phyloP scores from a whole-genome alignment of 176 grass and related monocot species.

The Musa beccarii region DNA sequence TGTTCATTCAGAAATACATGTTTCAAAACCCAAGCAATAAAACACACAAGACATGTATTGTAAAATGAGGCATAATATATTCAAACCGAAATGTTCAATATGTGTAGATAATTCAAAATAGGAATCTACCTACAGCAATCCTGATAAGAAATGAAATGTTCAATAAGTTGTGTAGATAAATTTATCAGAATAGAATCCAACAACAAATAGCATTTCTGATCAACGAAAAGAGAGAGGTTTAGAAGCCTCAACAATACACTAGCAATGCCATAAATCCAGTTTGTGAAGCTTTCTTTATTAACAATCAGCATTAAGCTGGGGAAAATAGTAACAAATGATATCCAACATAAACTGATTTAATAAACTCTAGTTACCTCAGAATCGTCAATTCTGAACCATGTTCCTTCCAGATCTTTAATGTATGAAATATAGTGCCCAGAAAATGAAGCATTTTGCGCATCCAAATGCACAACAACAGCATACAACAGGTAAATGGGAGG shows the following conservation, averaged over 20 bases:
- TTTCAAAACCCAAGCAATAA: no score
- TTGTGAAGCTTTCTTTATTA: not conserved
- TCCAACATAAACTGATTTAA: not conserved
- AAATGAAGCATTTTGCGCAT: constrained; percentile 88
- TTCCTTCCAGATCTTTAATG: constrained; percentile 92
- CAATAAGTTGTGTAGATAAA: not conserved
- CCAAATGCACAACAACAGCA: constrained; percentile 87
- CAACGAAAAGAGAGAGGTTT: no score
- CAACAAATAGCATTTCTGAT: no score
- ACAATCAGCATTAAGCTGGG: not conserved
- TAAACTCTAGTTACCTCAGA: constrained; percentile 52
- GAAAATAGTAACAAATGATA: not conserved
- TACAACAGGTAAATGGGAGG: constrained; percentile 92
- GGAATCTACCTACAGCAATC: no score
- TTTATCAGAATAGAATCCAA: not conserved
- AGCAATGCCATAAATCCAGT: no score
- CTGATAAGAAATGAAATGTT: not conserved
- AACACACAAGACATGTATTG: no score
- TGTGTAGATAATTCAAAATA: no score
- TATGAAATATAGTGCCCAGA: constrained; percentile 94
- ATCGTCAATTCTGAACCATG: constrained; percentile 92
- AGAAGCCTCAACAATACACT: no score
- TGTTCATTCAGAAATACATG: no score
- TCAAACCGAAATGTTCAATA: no score
- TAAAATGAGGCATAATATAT: no score